A percentile compares a stretch with the other conserved stretches of the same genome.
Evolutionary conservation across 1,139 yeast species (phyloP).

Genomic region (Kodamaea plutei): DNA sequence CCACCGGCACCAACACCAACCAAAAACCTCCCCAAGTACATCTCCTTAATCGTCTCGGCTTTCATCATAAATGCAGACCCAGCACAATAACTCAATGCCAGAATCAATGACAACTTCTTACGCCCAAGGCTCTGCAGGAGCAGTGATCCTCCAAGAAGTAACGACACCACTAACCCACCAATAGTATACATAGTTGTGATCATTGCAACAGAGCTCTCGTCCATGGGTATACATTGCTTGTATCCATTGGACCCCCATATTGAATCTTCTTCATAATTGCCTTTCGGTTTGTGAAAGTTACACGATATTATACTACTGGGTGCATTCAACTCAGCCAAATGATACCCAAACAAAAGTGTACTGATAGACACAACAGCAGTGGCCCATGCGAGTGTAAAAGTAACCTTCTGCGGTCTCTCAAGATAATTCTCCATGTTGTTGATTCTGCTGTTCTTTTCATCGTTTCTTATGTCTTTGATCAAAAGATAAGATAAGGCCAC

Average conservation of each 20-base stretch:
- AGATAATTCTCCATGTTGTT: conserved; percentile 10
- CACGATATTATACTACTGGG: conserved; percentile 65
- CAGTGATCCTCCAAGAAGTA: conserved; percentile 28
- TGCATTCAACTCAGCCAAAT: conserved; percentile 84
- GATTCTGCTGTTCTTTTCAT: no score
- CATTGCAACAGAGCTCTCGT: conserved; percentile 20
- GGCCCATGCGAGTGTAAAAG: conserved; percentile 31
- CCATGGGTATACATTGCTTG: conserved; percentile 29
- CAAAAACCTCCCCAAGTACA: conserved; percentile 29
- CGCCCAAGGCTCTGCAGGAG: conserved; percentile 26
- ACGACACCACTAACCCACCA: conserved; percentile 34
- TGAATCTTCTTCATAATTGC: conserved; percentile 23
- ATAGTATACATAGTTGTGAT: conserved; percentile 36
- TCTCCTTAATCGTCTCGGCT: conserved; percentile 16
- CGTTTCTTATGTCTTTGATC: no score
- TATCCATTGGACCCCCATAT: conserved; percentile 25
- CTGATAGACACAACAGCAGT: conserved; percentile 57
- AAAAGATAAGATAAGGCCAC: conserved; percentile 6
- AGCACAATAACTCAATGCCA: conserved; percentile 21
- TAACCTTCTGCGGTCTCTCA: conserved; percentile 23
- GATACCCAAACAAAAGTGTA: conserved; percentile 86
- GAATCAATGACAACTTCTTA: conserved; percentile 20
- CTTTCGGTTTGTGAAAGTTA: conserved; percentile 19
- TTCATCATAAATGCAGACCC: conserved; percentile 29
- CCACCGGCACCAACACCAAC: conserved; percentile 39